Percentiles rank a stretch among this genome's conserved stretches.
These are phyloP conservation scores for Xylaria sp. DNA, from an alignment of 2,329 filamentous ascomycete species.

Conservation along the genomic window DNA sequence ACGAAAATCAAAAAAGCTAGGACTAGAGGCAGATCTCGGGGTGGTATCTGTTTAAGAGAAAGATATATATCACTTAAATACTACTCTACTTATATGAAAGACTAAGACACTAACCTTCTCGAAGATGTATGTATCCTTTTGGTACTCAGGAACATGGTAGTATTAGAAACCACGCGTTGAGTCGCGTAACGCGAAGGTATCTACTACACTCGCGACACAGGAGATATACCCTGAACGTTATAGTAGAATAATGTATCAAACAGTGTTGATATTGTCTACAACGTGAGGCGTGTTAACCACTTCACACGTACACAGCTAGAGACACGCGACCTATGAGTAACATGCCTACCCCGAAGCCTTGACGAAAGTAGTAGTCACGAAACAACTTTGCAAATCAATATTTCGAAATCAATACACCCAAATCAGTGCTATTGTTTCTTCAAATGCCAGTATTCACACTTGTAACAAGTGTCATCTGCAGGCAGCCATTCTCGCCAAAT, in stretches of 20 bases:
- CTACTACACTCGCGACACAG: neutral
- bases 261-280: neutral
- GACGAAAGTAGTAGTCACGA: neutral
- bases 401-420: neutral
- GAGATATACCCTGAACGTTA: neutral
- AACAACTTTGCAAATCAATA: neutral
- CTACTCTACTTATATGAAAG: neutral
- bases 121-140: slow-evolving; percentile 6
- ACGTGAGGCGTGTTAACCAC: slow-evolving; percentile 3
- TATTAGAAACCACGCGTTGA: slow-evolving; percentile 1
- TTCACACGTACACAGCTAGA: slow-evolving; percentile 11
- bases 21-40: neutral
- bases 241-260: neutral
- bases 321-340: slow-evolving; percentile 14
- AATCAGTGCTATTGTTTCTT: neutral
- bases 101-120: slow-evolving; percentile 24
- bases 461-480: neutral
- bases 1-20: neutral
- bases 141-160: neutral
- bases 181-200: slow-evolving; percentile 26
- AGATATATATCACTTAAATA: slow-evolving; percentile 22
- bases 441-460: neutral
- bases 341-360: neutral
- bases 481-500: slow-evolving; percentile 2
- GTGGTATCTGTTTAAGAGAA: neutral